These are phyloP conservation scores for Colletotrichum acutatum DNA, from an alignment of 2,329 filamentous ascomycete genomes.

Conservation along the genomic window DNA sequence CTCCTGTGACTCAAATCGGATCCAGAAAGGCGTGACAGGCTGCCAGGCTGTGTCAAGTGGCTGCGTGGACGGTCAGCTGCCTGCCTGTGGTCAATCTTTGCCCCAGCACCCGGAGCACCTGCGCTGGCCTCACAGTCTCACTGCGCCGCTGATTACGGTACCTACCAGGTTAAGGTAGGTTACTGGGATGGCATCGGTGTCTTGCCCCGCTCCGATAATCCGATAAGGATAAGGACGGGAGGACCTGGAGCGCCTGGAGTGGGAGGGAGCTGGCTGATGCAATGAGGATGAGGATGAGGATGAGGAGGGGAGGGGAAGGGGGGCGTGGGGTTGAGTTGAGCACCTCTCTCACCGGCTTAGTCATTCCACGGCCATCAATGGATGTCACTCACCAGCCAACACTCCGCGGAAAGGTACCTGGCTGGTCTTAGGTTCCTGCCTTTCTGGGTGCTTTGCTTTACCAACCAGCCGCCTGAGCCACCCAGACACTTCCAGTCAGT, in stretches of 20 bases:
- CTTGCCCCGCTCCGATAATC: constrained; percentile 33
- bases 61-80: constrained; percentile 30
- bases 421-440: constrained; percentile 6
- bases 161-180: too few relatives aligned
- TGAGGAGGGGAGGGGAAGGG: not conserved
- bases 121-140: constrained; percentile 6
- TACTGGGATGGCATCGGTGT: constrained; percentile 26
- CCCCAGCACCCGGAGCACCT: constrained; percentile 20
- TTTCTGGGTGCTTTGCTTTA: constrained; percentile 4
- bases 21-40: constrained; percentile 27
- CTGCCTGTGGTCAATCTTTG: constrained; percentile 8
- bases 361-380: not conserved
- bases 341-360: constrained; percentile 8
- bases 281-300: not conserved
- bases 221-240: constrained; percentile 34
- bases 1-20: constrained; percentile 30
- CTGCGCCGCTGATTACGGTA: constrained; percentile 1
- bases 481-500: constrained; percentile 28
- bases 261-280: constrained; percentile 3
- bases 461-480: constrained; percentile 28
- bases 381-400: not conserved
- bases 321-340: constrained; percentile 2
- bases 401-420: not conserved
- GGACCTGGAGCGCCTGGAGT: not conserved
- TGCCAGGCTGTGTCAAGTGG: constrained; percentile 32